A percentile compares a stretch with the other conserved stretches of the same genome.
Conservation (phyloP, 768 basidiomycete genomes). For the Leucosporidium creatinivorum region DNA sequence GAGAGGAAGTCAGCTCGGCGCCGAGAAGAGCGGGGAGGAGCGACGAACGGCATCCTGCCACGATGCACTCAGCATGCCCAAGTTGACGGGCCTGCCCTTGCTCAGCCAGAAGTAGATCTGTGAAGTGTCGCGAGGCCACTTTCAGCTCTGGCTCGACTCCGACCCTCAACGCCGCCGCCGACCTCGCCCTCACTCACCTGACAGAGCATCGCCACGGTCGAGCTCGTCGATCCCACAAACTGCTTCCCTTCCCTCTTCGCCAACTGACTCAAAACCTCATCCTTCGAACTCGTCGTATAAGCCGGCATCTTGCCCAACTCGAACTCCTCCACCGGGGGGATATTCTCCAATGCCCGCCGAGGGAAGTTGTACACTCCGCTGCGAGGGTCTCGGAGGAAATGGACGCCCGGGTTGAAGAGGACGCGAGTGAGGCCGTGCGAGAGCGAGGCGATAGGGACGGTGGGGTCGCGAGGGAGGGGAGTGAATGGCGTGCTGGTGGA, state of each 20-base stretch:
- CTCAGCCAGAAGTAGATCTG: constrained; percentile 87
- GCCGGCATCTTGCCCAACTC: constrained; percentile 67
- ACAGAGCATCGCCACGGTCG: constrained; percentile 27
- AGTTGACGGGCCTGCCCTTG: constrained; percentile 60
- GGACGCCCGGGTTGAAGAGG: constrained; percentile 70
- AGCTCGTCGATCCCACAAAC: constrained; percentile 85
- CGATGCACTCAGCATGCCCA: constrained; percentile 52
- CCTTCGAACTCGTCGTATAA: constrained; percentile 71
- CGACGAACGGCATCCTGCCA: constrained; percentile 44
- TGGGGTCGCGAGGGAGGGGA: background rate
- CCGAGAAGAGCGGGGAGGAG: background rate
- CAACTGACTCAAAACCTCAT: constrained; percentile 50
- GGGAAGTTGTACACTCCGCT: constrained; percentile 80
- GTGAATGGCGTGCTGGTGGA: too few relatives aligned
- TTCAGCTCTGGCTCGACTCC: background rate
- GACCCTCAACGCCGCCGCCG: background rate
- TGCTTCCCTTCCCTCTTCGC: constrained; percentile 54
- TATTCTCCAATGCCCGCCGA: constrained; percentile 54
- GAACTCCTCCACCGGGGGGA: constrained; percentile 74
- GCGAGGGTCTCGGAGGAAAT: constrained; percentile 79
- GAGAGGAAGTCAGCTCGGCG: background rate
- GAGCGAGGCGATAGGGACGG: constrained; percentile 50
- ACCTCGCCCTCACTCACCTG: constrained; percentile 11
- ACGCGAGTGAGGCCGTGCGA: constrained; percentile 62
- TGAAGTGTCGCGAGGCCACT: background rate